Percentiles rank a stretch among this genome's conserved stretches.
phyloP scores from a whole-genome alignment of 75 land plant genomes.

The Chamaecyparis obtusa region DNA sequence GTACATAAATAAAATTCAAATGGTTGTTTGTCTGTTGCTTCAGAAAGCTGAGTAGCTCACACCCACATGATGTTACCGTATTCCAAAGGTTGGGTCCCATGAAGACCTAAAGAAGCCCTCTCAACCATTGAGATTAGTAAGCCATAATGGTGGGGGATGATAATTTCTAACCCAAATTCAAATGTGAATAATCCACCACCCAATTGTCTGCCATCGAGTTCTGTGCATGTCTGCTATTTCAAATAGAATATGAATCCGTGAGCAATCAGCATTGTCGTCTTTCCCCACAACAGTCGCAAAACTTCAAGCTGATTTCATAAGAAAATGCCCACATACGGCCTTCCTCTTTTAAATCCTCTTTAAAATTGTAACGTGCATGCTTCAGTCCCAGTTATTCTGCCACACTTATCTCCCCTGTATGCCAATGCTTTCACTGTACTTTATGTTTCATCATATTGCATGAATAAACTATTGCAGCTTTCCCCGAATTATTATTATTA shows the following conservation, averaged over 20 bases:
- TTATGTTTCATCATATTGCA: neutral
- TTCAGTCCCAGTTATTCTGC: neutral
- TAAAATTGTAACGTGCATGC: neutral
- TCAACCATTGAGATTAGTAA: neutral
- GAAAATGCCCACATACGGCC: neutral
- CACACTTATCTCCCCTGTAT: neutral
- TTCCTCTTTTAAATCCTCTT: neutral
- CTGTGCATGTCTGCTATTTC: constrained; percentile 4
- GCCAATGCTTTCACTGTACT: neutral
- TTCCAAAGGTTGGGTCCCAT: neutral
- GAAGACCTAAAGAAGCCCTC: neutral
- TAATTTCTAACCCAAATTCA: neutral
- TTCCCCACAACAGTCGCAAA: neutral
- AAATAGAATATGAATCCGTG: neutral
- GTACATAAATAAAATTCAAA: neutral
- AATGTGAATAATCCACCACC: neutral
- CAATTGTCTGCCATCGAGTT: neutral
- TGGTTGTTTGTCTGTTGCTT: neutral
- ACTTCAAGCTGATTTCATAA: neutral
- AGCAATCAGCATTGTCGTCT: neutral
- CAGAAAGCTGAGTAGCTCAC: neutral
- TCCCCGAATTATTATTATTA: neutral
- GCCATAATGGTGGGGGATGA: neutral
- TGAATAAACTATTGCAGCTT: too few species aligned
- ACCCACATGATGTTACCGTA: neutral